Evolutionary conservation across 1,284 basidiomycete species (phyloP).

Genomic region (Pascua sp.): DNA sequence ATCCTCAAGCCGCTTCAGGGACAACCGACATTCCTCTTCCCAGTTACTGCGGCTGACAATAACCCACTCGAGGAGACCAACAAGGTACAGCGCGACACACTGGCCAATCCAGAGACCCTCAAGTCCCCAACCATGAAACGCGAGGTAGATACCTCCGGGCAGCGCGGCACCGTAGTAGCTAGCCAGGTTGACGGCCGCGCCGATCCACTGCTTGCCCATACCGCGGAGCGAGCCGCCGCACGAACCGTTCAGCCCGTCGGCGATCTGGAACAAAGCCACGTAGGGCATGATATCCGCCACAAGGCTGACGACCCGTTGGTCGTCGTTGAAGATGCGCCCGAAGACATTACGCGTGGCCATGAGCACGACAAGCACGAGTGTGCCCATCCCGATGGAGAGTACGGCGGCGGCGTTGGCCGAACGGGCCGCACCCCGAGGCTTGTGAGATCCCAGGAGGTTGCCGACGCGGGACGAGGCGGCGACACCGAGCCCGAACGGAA

Average conservation of each 20-base stretch:
- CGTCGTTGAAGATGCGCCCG: constrained; percentile 5
- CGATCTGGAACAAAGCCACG: constrained; percentile 8
- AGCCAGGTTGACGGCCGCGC: constrained; percentile 1
- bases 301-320: neutral
- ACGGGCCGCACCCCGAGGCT: neutral
- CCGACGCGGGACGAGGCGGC: constrained; percentile 4
- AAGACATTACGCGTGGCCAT: constrained; percentile 2
- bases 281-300: constrained; percentile 6
- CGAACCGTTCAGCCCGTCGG: constrained; percentile 6
- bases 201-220: constrained; percentile 9
- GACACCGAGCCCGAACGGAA: constrained; percentile 6
- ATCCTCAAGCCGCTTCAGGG: too few relatives aligned
- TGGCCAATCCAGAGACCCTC: constrained; percentile 6
- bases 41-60: too few relatives aligned
- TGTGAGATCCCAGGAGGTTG: constrained; percentile 6
- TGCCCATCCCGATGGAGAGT: too few relatives aligned
- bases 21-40: too few relatives aligned
- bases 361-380: too few relatives aligned
- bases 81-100: too few relatives aligned
- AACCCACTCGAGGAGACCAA: too few relatives aligned
- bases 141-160: constrained; percentile 3
- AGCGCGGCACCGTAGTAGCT: constrained; percentile 6
- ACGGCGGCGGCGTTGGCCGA: too few relatives aligned
- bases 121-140: constrained; percentile 7
- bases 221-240: constrained; percentile 4